A percentile compares a stretch with the other conserved stretches of the same genome.
Conservation (phyloP, 2,329 filamentous ascomycete species). For the Fusarium xyrophilum region DNA sequence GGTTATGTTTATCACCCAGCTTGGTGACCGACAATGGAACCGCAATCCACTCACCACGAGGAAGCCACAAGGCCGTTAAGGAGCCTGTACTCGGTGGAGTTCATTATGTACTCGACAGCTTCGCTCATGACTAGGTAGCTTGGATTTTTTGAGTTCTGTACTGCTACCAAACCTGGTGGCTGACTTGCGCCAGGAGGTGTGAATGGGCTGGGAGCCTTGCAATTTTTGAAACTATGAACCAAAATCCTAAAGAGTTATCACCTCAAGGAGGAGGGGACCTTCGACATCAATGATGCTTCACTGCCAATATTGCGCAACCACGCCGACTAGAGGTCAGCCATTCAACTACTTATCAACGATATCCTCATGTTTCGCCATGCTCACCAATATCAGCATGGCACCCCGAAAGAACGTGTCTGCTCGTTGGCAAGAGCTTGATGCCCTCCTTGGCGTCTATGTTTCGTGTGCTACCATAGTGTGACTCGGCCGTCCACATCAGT, state of each 20-base stretch:
- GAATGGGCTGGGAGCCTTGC: not conserved
- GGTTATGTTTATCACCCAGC: conserved; percentile 27
- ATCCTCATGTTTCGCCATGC: not conserved
- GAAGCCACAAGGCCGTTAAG: conserved; percentile 3
- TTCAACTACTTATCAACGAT: not conserved
- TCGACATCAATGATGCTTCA: not conserved
- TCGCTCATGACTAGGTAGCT: not conserved
- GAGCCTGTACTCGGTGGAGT: not conserved
- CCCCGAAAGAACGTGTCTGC: not conserved
- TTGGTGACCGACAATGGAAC: conserved; percentile 24
- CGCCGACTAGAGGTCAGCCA: not conserved
- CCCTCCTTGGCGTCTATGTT: not conserved
- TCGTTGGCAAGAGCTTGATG: not conserved
- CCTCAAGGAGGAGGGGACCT: not conserved
- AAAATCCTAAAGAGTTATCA: conserved; percentile 1
- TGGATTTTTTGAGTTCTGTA: not conserved
- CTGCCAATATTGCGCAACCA: not conserved
- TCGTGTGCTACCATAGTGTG: not conserved
- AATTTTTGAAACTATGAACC: conserved; percentile 4
- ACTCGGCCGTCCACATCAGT: not conserved
- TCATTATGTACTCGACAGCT: not conserved
- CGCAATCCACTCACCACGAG: conserved; percentile 13
- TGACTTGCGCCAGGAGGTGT: conserved; percentile 16
- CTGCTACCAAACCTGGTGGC: conserved; percentile 4
- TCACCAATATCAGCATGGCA: not conserved